A percentile compares a stretch with the other conserved stretches of the same genome.
These are phyloP conservation scores for Solanum aculeatissimum DNA, from an alignment of 305 asterid genomes.

Conservation along the genomic window DNA sequence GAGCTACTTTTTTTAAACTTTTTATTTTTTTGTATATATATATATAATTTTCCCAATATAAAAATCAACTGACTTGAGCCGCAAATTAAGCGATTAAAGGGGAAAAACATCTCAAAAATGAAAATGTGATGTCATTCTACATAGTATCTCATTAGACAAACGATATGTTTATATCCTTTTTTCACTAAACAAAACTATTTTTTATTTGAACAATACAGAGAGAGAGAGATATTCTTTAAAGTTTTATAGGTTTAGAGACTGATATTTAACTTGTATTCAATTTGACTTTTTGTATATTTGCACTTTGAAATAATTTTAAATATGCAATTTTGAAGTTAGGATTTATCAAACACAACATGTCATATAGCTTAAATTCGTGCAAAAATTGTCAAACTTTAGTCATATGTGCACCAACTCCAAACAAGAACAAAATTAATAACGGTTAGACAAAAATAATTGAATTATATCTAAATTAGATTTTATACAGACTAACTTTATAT, in stretches of 20 bases:
- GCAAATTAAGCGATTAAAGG: neutral
- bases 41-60: no score
- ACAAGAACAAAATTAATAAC: neutral
- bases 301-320: neutral
- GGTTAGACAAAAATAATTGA: neutral
- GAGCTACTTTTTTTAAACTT: no score
- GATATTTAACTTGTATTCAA: neutral
- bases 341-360: neutral
- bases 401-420: neutral
- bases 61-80: neutral
- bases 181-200: neutral
- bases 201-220: neutral
- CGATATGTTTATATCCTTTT: neutral
- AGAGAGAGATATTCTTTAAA: no score
- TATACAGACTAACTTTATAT: neutral
- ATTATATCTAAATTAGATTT: neutral
- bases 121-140: neutral
- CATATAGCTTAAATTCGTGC: neutral
- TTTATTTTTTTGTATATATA: no score
- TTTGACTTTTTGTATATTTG: neutral
- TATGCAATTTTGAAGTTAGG: neutral
- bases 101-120: neutral
- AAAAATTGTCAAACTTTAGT: neutral
- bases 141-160: neutral
- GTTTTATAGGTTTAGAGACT: neutral